Base-by-base conservation (phyloP, 768 basidiomycete species). In the Serendipita indica region DNA sequence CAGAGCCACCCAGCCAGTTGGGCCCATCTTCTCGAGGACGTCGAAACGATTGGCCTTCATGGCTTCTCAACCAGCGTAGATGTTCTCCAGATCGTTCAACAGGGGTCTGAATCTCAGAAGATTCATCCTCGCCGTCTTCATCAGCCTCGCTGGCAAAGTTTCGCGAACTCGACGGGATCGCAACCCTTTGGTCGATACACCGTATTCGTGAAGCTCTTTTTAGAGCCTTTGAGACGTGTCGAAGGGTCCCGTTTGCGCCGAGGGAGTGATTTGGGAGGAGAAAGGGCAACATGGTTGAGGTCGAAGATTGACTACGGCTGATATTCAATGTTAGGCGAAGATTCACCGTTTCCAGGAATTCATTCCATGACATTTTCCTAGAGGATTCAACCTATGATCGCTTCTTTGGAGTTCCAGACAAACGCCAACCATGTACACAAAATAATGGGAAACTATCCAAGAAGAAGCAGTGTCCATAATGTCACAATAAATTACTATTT, bases 1-100 rank as follows among this genome's bases (percentile, higher is more conserved):
- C 73, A 63, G 73, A 69, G 32, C 69, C 73, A 62, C 79, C 78
- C 6, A 89, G 72, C 81, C 83, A 89, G 59, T 82, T 80, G 39
- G 74, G 71, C 33, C 37, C 28, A 27, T 82, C 77, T 32, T 66
- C 65, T 33, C 70, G 65, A 22, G 78, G 73, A 22, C 71, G 64
- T 63, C 72, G 73, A 64, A 70, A 83, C 46, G 69, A 63, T 35
- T 62, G 62, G 1, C 77, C 80, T 49, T 72, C 69, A n/a, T n/a
- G n/a, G 20, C 69, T 69, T 6, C 69, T 64, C 61, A 78, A 68
- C 64, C 80, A 81, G 33, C 63, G 27, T 52, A 41, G 7, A 45
- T 58, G 33, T 63, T 60, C 6, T 28, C 58, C 25, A 60, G 32
- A 25, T 54, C 35, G 30, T 37, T 56, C 39, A 16, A 16, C 43